Base-by-base conservation (phyloP, 495 filamentous ascomycete species). In the Aspergillus sclerotiicarbonarius region DNA sequence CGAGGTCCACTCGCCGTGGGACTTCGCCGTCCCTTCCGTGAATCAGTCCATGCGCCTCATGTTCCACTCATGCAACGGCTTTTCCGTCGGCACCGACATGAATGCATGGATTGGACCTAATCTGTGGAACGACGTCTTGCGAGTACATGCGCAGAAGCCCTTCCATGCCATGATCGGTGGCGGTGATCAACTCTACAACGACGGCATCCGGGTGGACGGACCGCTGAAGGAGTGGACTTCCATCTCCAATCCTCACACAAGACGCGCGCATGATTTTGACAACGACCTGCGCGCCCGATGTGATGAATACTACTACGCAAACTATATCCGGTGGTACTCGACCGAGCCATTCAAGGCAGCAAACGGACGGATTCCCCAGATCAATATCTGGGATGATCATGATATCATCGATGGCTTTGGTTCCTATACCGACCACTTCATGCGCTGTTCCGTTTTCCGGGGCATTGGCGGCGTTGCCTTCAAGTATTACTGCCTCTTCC, bases 81-180 rank as follows among this genome's bases (percentile, higher is more conserved):
- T 98, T 73, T 93, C 89, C 43, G 90, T 96, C 25, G 92, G 91
- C 47, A 96, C 91, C 7, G 89, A 96, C 68, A 87, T 92, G 73
- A 82, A 90, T 2, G 87, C 85, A 35, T 96, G 86, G 84, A 83
- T 85, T 45, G 93, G 93, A 0, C 85, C 87, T 9, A 87, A 84
- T 16, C 79, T 96, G 53, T 96, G 93, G 93, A 93, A 95, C 61
- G 92, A 96, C 63, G 92, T 95, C 12, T 70, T 92, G 64, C 82
- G 91, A 53, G 75, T 85, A 25, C 84, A 89, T 56, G 70, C 72
- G 21, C 75, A 87, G 71, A 78, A 79, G 61, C 90, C 93, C 15
- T 92, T 96, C 72, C 93, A 96, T 69, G 90, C 96, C 63, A 96
- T 96, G 90, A 85, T 98, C 62, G 93, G 93, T 29, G 93, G 93